Conservation (phyloP, 129 eudicot genomes). For the Logfia minima region DNA sequence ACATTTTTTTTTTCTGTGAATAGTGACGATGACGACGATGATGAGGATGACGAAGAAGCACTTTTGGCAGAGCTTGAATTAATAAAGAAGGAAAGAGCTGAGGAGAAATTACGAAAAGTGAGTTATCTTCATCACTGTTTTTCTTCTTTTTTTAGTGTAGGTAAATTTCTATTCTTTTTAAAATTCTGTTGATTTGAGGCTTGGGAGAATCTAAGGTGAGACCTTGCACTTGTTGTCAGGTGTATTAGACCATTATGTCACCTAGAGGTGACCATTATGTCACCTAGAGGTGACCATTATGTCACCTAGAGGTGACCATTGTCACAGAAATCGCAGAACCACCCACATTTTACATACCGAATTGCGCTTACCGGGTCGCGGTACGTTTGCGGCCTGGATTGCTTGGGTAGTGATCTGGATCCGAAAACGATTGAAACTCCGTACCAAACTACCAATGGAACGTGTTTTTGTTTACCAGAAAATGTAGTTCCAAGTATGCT, state of each 20-base stretch:
- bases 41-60: slow-evolving; percentile 97
- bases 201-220: neutral
- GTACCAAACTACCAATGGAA: no score
- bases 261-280: neutral
- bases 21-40: slow-evolving; percentile 74
- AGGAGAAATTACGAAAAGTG: slow-evolving; percentile 75
- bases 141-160: neutral
- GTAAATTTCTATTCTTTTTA: neutral
- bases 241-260: neutral
- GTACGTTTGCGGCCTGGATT: no score
- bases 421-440: no score
- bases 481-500: no score
- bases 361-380: no score
- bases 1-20: slow-evolving; percentile 13
- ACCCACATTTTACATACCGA: no score
- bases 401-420: no score
- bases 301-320: neutral
- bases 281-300: neutral
- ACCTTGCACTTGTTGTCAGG: neutral
- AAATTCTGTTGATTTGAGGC: neutral
- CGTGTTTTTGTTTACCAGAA: no score
- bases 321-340: no score
- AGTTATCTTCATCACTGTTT: slow-evolving; percentile 22
- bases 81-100: slow-evolving; percentile 87
- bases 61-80: slow-evolving; percentile 91